Evolutionary conservation across 2,329 filamentous ascomycete species (phyloP), one percentile per base, ranked within the genome.

Genomic region (Exophiala dermatitidis): DNA sequence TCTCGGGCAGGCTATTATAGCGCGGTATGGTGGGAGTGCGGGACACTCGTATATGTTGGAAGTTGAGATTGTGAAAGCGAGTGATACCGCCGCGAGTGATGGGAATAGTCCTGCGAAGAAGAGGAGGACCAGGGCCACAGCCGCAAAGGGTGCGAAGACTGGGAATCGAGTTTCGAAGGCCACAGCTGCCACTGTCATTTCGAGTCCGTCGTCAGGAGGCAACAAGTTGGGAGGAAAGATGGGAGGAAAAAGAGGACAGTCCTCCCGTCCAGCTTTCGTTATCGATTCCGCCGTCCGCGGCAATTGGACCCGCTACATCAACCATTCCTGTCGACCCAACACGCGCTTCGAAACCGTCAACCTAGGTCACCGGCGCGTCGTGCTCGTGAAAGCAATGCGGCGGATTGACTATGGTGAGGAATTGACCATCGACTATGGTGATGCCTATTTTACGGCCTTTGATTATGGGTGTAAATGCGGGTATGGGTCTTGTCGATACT

Each of bases 221-320:
- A 19, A 19, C 19, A 19, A 19, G 19, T 19, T 19, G 19, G 19
- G 19, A 19, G 19, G 19, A 19, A 19, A 19, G 19, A 19, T 19
- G 19, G 19, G 19, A 19, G 19, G 19, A 2, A 19, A 19, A 19
- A 19, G 19, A 19, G 19, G 19, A 19, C 19, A 19, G 19, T 19
- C 19, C 19, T 19, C 19, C 19, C 38, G 36, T 38, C 38, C 38
- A 26, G 38, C 12, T 9, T 52, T 38, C 38, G 19, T 38, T 1
- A 12, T 60, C 48, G 58, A 60, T 34, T 32, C 58, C 7, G 48
- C 48, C 5, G 33, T 45, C 28, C 40, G 31, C 30, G 60, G 60
- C 41, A 60, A 61, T 37, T 62, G 60, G 60, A 62, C 60, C 10
- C 44, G 60, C 5, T 62, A 56, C 40, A 53, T 62, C 46, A 61